A percentile compares a stretch with the other conserved stretches of the same genome.
Conservation (phyloP, 257 asterid genomes). For the Ilex aquifolium region DNA sequence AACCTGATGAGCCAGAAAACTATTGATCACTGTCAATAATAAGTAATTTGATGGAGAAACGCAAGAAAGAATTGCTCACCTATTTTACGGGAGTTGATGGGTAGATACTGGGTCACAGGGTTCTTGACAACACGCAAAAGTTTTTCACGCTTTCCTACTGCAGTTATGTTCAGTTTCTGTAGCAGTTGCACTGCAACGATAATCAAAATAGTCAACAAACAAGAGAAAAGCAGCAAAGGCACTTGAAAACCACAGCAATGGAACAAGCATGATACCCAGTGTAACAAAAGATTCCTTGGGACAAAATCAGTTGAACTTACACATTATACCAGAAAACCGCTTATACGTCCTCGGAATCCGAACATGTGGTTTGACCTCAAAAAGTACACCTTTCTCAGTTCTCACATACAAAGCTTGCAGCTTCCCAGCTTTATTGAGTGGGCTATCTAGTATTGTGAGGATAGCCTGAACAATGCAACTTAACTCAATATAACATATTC, state of each 20-base stretch:
- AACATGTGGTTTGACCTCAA: conserved; percentile 75
- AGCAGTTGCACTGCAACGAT: conserved; percentile 68
- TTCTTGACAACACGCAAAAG: conserved; percentile 68
- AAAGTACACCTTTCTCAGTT: conserved; percentile 72
- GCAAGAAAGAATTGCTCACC: conserved; percentile 32
- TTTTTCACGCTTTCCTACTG: conserved; percentile 64
- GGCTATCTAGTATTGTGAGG: conserved; percentile 73
- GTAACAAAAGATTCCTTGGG: too few species aligned
- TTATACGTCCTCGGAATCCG: conserved; percentile 91
- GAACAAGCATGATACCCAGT: background rate
- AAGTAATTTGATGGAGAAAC: conserved; percentile 1
- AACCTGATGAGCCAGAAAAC: conserved; percentile 41
- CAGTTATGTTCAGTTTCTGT: conserved; percentile 63
- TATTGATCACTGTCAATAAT: conserved; percentile 2
- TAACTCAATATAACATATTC: background rate
- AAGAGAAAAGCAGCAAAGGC: background rate
- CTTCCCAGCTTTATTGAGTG: conserved; percentile 72
- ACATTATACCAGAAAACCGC: conserved; percentile 82
- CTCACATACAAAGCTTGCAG: conserved; percentile 80
- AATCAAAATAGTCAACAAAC: background rate
- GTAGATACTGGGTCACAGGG: conserved; percentile 80
- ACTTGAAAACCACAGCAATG: background rate
- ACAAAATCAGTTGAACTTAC: conserved; percentile 39
- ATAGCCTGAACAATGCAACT: conserved; percentile 47
- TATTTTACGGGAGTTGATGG: conserved; percentile 66